Base-by-base conservation (phyloP, 192 early-diverging fungal genomes). In the Pilobolus umbonatus region DNA sequence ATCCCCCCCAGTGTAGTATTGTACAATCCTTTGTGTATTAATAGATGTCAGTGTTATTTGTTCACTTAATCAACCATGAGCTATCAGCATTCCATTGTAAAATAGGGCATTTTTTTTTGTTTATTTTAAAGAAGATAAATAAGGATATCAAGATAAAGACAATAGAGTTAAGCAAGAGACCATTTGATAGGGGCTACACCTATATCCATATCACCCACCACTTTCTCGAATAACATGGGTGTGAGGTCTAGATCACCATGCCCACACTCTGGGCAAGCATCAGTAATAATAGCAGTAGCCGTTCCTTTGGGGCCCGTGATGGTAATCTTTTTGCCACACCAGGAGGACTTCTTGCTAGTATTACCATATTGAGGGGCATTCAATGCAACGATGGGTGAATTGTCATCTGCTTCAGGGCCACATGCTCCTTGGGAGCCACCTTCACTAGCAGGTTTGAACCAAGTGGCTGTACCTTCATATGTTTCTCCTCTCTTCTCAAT, bases 151-250 rank as follows among this genome's bases (percentile, higher is more conserved):
- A n/a, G n/a, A n/a, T n/a, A n/a, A n/a, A n/a, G n/a, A n/a, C n/a
- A n/a, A n/a, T n/a, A n/a, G n/a, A n/a, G n/a, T n/a, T n/a, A n/a
- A n/a, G n/a, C n/a, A n/a, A n/a, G n/a, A n/a, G n/a, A 68, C 82
- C 82, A 84, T 4, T 63, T 71, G 62, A 84, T 81, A 1, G 70
- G 50, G 24, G 71, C 68, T 4, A 73, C 77, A 39, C 82, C 82
- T 29, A 63, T 73, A 32, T 59, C 62, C 34, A 65, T 31, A 38
- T 74, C 60, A 10, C 71, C 82, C 63, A 84, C 69, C 8, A 69
- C 44, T 64, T 84, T 55, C 43, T 79, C 65, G 54, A 81, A 84
- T 21, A 78, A 68, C 7, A 58, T 39, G 8, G 80, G 77, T 17
- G 76, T 76, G 14, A 84, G 60, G 61, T 84, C 82, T 7, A 84